Evolutionary conservation across 2,329 filamentous ascomycete genomes (phyloP).

Genomic region (Fusarium veterinarium): DNA sequence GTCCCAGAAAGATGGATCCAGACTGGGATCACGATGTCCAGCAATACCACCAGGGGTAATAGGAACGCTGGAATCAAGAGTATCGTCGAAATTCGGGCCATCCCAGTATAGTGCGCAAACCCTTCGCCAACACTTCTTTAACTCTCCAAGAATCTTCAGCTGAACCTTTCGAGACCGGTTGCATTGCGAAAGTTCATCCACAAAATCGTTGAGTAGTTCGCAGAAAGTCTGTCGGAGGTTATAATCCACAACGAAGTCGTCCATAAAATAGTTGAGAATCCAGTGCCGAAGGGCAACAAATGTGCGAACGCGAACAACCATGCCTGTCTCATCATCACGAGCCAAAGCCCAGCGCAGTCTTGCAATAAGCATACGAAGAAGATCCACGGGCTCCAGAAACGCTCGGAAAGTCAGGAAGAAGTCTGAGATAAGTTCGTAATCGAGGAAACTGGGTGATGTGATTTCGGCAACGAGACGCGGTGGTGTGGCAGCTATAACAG

Average conservation of each 20-base stretch:
- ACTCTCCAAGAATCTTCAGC: slow-evolving; percentile 88
- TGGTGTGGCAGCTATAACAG: slow-evolving; percentile 90
- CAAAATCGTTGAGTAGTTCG: slow-evolving; percentile 77
- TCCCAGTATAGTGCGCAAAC: slow-evolving; percentile 94
- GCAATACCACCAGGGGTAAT: slow-evolving; percentile 81
- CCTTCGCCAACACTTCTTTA: slow-evolving; percentile 97
- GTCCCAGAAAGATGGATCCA: slow-evolving; percentile 68
- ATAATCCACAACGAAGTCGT: slow-evolving; percentile 88
- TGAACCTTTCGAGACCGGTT: slow-evolving; percentile 62
- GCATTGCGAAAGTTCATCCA: slow-evolving; percentile 64
- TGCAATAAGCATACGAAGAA: slow-evolving; percentile 86
- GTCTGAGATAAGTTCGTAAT: slow-evolving; percentile 96
- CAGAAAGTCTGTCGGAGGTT: slow-evolving; percentile 83
- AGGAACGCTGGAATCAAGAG: slow-evolving; percentile 70
- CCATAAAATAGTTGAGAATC: slow-evolving; percentile 97
- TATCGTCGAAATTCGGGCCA: slow-evolving; percentile 72
- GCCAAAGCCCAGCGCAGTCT: slow-evolving; percentile 88
- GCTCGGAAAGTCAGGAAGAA: slow-evolving; percentile 96
- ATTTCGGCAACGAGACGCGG: slow-evolving; percentile 94
- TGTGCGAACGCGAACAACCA: slow-evolving; percentile 93
- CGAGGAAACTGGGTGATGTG: slow-evolving; percentile 93
- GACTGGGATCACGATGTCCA: slow-evolving; percentile 66
- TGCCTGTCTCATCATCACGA: slow-evolving; percentile 83
- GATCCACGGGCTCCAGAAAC: slow-evolving; percentile 80
- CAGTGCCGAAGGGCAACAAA: slow-evolving; percentile 97